Percentiles rank a stretch among this genome's conserved stretches.
Conservation (phyloP, 371 early-diverging fungal species). For the Mucor saturninus region DNA sequence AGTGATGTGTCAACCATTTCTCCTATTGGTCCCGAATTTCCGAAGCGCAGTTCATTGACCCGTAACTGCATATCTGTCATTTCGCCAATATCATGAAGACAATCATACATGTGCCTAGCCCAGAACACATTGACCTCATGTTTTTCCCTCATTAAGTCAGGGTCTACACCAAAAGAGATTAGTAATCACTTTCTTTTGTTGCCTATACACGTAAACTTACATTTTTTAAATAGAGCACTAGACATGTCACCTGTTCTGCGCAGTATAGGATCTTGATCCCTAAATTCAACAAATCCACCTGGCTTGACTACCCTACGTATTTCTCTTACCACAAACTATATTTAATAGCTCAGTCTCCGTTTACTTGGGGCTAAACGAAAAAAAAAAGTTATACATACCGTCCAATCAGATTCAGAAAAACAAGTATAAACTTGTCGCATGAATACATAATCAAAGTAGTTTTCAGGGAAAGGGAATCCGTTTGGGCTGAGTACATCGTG, state of each 20-base stretch:
- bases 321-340: conserved; percentile 31
- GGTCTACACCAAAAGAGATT: conserved; percentile 19
- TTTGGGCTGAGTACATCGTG: conserved; percentile 43
- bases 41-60: conserved; percentile 24
- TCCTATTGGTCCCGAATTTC: conserved; percentile 24
- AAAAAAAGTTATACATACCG: conserved; percentile 24
- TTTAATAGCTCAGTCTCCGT: neutral
- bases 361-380: neutral
- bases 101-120: conserved; percentile 26
- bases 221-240: conserved; percentile 18
- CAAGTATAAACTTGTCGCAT: conserved; percentile 51
- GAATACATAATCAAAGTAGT: conserved; percentile 61
- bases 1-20: conserved; percentile 20
- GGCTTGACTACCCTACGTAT: conserved; percentile 56
- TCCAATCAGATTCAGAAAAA: conserved; percentile 40
- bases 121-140: conserved; percentile 36
- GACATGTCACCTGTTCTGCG: conserved; percentile 51
- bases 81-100: conserved; percentile 22
- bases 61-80: conserved; percentile 44
- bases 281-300: conserved; percentile 60
- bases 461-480: conserved; percentile 59
- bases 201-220: conserved; percentile 21
- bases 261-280: conserved; percentile 56
- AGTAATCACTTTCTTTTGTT: neutral
- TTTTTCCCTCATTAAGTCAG: conserved; percentile 21